Conservation (phyloP, 768 basidiomycete species). For the Tricholoma furcatifolium region DNA sequence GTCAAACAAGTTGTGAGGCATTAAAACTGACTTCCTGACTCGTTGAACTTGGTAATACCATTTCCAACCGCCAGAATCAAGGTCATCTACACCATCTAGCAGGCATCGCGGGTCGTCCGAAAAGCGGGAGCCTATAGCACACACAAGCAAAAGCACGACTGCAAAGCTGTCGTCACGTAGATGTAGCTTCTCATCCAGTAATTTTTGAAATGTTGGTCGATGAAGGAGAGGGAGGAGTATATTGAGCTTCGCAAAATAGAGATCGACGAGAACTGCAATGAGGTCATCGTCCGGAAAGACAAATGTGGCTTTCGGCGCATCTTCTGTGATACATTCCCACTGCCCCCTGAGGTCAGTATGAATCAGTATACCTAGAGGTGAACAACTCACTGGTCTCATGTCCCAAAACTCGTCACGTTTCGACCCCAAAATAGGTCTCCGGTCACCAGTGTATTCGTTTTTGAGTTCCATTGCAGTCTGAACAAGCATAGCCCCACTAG, state of each 20-base stretch:
- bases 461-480: conserved; percentile 59
- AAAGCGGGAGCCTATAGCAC: conserved; percentile 64
- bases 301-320: conserved; percentile 24
- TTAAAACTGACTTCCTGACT: conserved; percentile 60
- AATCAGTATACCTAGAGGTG: not conserved
- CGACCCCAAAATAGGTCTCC: conserved; percentile 12
- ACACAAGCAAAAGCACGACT: conserved; percentile 62
- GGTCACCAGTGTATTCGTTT: conserved; percentile 47
- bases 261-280: conserved; percentile 47
- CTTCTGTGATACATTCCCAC: conserved; percentile 35
- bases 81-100: conserved; percentile 33
- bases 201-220: conserved; percentile 60
- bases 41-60: conserved; percentile 71
- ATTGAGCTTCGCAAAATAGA: conserved; percentile 64
- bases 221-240: conserved; percentile 69
- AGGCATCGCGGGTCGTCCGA: conserved; percentile 57
- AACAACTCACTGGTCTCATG: conserved; percentile 29
- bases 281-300: conserved; percentile 54
- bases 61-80: conserved; percentile 59
- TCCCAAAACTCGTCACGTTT: conserved; percentile 39
- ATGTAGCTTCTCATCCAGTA: conserved; percentile 49
- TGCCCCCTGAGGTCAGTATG: conserved; percentile 5
- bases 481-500: conserved; percentile 53
- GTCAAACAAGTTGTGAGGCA: conserved; percentile 68
- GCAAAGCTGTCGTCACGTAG: conserved; percentile 51